Conservation (phyloP, 192 early-diverging fungal species). For the Coemansia sp. region DNA sequence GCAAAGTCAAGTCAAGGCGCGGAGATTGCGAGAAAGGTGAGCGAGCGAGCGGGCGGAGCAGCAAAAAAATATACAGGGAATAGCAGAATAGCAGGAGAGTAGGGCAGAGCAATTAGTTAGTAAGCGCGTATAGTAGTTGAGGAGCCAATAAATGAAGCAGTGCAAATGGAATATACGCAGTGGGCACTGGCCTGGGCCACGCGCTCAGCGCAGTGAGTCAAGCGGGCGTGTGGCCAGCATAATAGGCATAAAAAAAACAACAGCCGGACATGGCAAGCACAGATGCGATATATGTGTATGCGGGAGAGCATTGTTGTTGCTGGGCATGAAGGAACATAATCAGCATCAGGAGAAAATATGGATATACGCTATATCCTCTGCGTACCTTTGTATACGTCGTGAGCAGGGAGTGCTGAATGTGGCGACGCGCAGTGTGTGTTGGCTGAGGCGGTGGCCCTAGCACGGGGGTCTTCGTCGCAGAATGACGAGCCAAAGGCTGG, state of each 20-base stretch:
- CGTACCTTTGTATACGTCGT: constrained; percentile 23
- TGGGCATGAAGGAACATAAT: background rate
- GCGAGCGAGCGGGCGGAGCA: background rate
- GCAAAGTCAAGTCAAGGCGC: background rate
- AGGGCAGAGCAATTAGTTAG: constrained; percentile 11
- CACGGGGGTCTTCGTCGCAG: constrained; percentile 8
- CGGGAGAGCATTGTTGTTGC: constrained; percentile 1
- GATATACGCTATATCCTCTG: background rate
- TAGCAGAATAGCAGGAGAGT: constrained; percentile 5
- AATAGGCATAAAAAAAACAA: constrained; percentile 10
- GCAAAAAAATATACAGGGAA: constrained; percentile 5
- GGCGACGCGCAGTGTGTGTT: constrained; percentile 26
- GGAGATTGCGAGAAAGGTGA: background rate
- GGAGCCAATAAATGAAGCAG: constrained; percentile 1
- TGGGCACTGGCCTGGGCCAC: constrained; percentile 12
- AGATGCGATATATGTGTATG: background rate
- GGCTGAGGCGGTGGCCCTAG: constrained; percentile 9
- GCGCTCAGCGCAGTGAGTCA: constrained; percentile 11
- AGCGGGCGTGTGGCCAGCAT: constrained; percentile 7
- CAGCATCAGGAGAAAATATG: background rate
- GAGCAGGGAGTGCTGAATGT: constrained; percentile 10
- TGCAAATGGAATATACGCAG: constrained; percentile 12
- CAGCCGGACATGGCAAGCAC: background rate
- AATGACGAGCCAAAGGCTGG: background rate
- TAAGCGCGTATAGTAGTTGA: background rate